Conservation (phyloP, 176 grass and related monocot species). For the Typha latifolia region DNA sequence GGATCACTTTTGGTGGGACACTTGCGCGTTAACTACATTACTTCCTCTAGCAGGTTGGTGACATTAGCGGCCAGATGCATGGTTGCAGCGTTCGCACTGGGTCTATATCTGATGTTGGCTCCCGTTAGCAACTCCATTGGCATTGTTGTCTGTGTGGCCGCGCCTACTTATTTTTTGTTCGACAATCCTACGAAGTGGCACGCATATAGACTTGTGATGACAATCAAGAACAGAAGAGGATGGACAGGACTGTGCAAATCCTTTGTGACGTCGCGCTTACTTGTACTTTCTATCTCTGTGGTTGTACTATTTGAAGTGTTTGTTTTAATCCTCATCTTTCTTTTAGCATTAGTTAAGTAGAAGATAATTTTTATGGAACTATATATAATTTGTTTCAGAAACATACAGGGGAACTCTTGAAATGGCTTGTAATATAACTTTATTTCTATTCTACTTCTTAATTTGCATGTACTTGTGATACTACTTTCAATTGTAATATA, state of each 20-base stretch:
- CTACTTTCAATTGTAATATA: too few species aligned
- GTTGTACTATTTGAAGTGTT: too few species aligned
- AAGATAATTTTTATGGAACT: too few species aligned
- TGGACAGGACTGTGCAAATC: not conserved
- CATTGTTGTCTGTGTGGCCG: not conserved
- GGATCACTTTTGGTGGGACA: not conserved
- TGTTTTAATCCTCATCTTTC: too few species aligned
- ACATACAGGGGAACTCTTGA: too few species aligned
- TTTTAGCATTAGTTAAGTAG: too few species aligned
- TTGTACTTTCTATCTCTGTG: too few species aligned
- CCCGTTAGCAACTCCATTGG: not conserved
- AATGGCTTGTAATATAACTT: too few species aligned
- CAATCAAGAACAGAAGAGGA: not conserved
- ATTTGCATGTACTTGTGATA: too few species aligned
- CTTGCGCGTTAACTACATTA: not conserved
- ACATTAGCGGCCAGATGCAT: not conserved
- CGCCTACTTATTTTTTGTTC: not conserved
- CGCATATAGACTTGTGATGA: not conserved
- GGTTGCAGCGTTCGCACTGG: not conserved
- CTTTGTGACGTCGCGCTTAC: too few species aligned
- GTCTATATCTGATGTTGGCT: conserved; percentile 1
- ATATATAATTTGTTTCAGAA: too few species aligned
- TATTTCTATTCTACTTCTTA: too few species aligned
- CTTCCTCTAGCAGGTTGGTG: not conserved
- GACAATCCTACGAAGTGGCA: not conserved